Percentiles rank a stretch among this genome's conserved stretches.
phyloP scores from a whole-genome alignment of 78 protist species.

The Dictyostelium purpureum region DNA sequence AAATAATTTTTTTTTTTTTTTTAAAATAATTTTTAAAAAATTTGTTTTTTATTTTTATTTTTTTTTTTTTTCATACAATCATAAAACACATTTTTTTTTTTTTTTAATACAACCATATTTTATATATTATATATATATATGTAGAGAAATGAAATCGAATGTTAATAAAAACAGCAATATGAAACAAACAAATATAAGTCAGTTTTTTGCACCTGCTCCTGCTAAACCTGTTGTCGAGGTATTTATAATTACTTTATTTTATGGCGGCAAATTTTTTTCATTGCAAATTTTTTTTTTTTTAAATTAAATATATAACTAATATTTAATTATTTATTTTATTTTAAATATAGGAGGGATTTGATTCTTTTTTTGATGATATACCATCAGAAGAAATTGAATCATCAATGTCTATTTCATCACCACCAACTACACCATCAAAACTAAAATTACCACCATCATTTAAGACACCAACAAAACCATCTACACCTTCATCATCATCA shows the following conservation, averaged over 20 bases:
- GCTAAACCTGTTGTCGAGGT: background rate
- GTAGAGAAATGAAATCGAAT: background rate
- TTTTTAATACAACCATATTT: too few relatives aligned
- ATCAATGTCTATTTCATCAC: background rate
- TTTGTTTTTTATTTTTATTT: too few relatives aligned
- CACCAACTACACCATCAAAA: background rate
- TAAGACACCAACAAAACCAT: background rate
- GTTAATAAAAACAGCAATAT: background rate
- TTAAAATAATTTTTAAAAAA: too few relatives aligned
- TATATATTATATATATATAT: too few relatives aligned
- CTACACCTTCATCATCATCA: constrained; percentile 2
- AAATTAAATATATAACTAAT: background rate
- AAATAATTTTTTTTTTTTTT: too few relatives aligned
- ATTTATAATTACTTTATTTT: background rate
- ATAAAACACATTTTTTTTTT: too few relatives aligned
- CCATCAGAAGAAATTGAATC: background rate
- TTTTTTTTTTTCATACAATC: too few relatives aligned
- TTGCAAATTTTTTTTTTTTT: background rate
- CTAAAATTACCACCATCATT: background rate
- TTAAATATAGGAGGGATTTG: background rate
- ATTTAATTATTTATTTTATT: background rate
- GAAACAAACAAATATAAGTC: constrained; percentile 21
- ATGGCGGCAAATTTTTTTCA: background rate
- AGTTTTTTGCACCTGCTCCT: background rate
- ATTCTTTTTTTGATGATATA: constrained; percentile 25